Evolutionary conservation across 257 asterid species (phyloP), one percentile per base, ranked within the genome.

Genomic region (Primulina huaijiensis): DNA sequence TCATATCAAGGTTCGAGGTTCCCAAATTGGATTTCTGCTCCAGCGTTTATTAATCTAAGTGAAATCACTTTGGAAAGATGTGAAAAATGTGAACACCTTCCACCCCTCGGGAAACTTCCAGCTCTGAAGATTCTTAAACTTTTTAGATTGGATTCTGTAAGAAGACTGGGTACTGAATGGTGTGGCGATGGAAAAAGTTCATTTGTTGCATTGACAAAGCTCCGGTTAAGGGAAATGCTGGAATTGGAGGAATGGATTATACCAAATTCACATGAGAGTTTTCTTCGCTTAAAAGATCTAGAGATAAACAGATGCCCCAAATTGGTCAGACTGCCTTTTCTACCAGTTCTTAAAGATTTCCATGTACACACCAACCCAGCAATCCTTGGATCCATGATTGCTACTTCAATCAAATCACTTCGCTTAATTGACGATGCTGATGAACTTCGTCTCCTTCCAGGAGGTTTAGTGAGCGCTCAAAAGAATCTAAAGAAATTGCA

Each of bases 11-110:
- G 82, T 74, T 65, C 74, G 25, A 29, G 11, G 30, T 70, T 78
- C 31, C 71, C 74, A 8, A 64, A 27, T 38, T 78, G 82, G 82
- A 52, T 74, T 68, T 69, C 73, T 52, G 20, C 30, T 17, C 14
- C 31, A 6, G 64, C 50, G 23, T 74, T 65, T 5, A 4, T 4
- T 16, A 53, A 74, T 4, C 61, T 74, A 7, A n/a, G 14, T 43
- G 9, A 60, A 38, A 38, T 74, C 14, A 3, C 8, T 3, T 60
- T 78, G 17, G 20, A 34, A 11, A 1, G 9, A 0, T 78, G 78
- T 59, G 34, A 4, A 2, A 52, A 56, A 20, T 78, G 82, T 27
- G 78, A 70, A 70, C 64, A 50, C 65, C 79, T 78, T 53, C 79
- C 82, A 6, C 53, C 76, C 1, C 50, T 74, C 2, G 75, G 75